Conservation (phyloP, 2,329 filamentous ascomycete species). For the Neonectria sp. region DNA sequence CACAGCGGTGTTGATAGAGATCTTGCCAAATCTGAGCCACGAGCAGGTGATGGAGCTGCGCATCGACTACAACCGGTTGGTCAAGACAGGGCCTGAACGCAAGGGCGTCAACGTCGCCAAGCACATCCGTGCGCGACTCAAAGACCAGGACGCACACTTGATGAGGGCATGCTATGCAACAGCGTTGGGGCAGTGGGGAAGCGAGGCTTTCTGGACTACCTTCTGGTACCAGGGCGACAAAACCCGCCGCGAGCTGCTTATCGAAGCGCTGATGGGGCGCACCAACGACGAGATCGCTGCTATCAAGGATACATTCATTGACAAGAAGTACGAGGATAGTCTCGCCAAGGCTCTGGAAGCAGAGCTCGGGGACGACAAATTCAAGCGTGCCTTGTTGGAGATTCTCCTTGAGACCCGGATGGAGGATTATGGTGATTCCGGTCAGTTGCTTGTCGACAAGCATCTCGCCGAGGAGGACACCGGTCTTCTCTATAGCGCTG, state of each 20-base stretch:
- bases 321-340: constrained; percentile 91
- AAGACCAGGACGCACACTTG: constrained; percentile 80
- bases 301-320: constrained; percentile 91
- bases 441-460: constrained; percentile 69
- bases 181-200: constrained; percentile 91
- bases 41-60: constrained; percentile 91
- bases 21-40: constrained; percentile 86
- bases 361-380: constrained; percentile 96
- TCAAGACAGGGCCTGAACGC: constrained; percentile 81
- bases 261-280: constrained; percentile 92
- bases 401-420: constrained; percentile 87
- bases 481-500: constrained; percentile 75
- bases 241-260: constrained; percentile 87
- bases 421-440: constrained; percentile 82
- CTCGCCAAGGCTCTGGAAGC: constrained; percentile 89
- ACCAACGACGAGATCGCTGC: constrained; percentile 86
- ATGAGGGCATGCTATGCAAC: constrained; percentile 94
- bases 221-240: constrained; percentile 96
- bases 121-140: constrained; percentile 83
- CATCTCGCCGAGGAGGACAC: constrained; percentile 79
- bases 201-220: constrained; percentile 97
- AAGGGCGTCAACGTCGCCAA: constrained; percentile 89
- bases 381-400: constrained; percentile 88
- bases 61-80: constrained; percentile 88
- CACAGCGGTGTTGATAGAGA: constrained; percentile 80